A percentile compares a stretch with the other conserved stretches of the same genome.
Conservation (phyloP, 495 filamentous ascomycete genomes). For the Physcia stellaris region DNA sequence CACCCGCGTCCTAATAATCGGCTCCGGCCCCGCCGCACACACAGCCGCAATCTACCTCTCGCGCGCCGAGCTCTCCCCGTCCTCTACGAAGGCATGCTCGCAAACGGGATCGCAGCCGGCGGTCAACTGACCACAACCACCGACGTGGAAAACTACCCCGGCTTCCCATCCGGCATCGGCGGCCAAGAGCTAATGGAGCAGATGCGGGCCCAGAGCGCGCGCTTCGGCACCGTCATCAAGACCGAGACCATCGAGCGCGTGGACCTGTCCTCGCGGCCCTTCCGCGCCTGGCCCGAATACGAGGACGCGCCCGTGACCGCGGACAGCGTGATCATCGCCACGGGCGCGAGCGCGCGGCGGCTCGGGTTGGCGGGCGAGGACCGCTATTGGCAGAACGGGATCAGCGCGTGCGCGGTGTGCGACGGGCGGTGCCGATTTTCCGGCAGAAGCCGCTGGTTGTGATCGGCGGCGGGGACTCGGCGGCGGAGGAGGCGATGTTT, state of each 20-base stretch:
- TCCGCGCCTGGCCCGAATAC: constrained; percentile 77
- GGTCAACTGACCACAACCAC: constrained; percentile 97
- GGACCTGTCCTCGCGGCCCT: constrained; percentile 73
- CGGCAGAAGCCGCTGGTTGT: constrained; percentile 88
- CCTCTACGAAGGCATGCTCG: constrained; percentile 94
- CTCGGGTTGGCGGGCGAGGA: constrained; percentile 80
- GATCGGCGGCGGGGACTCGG: constrained; percentile 93
- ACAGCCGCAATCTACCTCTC: constrained; percentile 93
- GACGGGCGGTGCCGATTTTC: constrained; percentile 98
- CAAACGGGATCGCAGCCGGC: constrained; percentile 89
- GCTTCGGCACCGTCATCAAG: constrained; percentile 83
- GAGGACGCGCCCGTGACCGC: constrained; percentile 58
- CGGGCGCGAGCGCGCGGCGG: constrained; percentile 79
- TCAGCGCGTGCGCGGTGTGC: constrained; percentile 93
- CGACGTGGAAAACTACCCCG: constrained; percentile 95
- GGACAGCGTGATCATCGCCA: constrained; percentile 85
- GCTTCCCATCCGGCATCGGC: constrained; percentile 79
- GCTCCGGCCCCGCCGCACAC: constrained; percentile 93
- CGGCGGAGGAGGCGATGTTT: constrained; percentile 95
- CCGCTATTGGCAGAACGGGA: constrained; percentile 91
- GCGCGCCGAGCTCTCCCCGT: constrained; percentile 76
- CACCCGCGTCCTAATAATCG: constrained; percentile 40
- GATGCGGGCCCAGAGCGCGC: constrained; percentile 84
- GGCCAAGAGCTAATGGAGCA: constrained; percentile 82
- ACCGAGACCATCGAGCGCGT: constrained; percentile 83